Percentiles rank a stretch among this genome's conserved stretches.
These are phyloP conservation scores for Neovahlkampfia damariscottae DNA, from an alignment of 78 protist species.

Conservation along the genomic window DNA sequence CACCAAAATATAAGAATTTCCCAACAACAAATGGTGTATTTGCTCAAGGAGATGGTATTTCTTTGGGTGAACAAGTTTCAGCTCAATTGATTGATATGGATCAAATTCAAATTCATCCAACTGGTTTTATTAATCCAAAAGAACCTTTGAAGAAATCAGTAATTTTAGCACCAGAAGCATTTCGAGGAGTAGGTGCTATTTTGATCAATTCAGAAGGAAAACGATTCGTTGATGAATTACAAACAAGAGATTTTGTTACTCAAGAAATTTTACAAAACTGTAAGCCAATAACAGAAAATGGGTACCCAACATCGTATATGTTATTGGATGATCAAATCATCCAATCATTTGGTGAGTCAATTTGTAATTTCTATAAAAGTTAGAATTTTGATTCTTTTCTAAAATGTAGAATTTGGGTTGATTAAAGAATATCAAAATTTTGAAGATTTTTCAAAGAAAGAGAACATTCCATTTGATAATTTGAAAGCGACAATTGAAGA, in stretches of 20 bases:
- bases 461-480: background rate
- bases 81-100: slow-evolving; percentile 40
- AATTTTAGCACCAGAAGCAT: slow-evolving; percentile 66
- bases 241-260: slow-evolving; percentile 40
- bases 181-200: slow-evolving; percentile 73
- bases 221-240: slow-evolving; percentile 63
- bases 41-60: slow-evolving; percentile 54
- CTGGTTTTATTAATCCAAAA: slow-evolving; percentile 56
- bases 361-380: slow-evolving; percentile 21
- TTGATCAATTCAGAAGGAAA: slow-evolving; percentile 36
- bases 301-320: background rate
- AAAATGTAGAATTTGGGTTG: too few species aligned
- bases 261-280: slow-evolving; percentile 25
- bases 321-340: slow-evolving; percentile 3
- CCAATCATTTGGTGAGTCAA: slow-evolving; percentile 6
- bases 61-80: slow-evolving; percentile 31
- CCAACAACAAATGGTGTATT: slow-evolving; percentile 74
- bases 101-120: slow-evolving; percentile 70
- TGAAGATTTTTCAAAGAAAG: slow-evolving; percentile 7
- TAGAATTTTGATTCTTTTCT: slow-evolving; percentile 6
- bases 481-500: slow-evolving; percentile 21
- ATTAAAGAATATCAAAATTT: background rate
- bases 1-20: slow-evolving; percentile 16
- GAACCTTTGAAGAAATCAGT: slow-evolving; percentile 29
- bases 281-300: too few species aligned